Base-by-base conservation (phyloP, 2,329 filamentous ascomycete genomes). In the Microsporum audouinii region DNA sequence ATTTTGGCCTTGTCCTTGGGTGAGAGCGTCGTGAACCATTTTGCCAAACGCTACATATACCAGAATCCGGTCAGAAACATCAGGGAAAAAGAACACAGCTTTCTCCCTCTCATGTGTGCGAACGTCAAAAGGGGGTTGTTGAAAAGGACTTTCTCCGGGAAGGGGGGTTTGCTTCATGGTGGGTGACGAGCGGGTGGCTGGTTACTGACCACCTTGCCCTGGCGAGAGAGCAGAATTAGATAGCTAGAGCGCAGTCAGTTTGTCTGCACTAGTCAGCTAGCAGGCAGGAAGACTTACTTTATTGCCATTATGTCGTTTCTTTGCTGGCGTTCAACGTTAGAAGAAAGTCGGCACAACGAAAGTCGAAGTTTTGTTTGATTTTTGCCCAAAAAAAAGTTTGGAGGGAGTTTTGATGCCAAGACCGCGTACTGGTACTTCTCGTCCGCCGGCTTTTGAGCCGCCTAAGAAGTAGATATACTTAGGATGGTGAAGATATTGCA, bases 1-100 rank as follows among this genome's bases (percentile, higher is more conserved):
- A 99, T 97, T 83, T 99, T 99, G 77, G 92, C 94, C 80, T 99
- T 99, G 73, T 99, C 94, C 78, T 88, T 96, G 65, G 94, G 94
- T 39, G 92, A 96, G 65, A 99, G 83, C 14, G 94, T 99, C 60
- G 91, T 95, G 79, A 99, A 99, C 94, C 94, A 99, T 80, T 99
- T 99, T 68, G 94, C 94, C 61, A 99, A 87, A 73, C 94, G 91
- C 94, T 99, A 78, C 61, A 65, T 62, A 66, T 56, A 61, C 49
- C 27, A 17, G 10, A 53, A 29, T 53, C 29, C 49, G 49, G 49
- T 53, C 49, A 53, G 49, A 53, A 45, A 55, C 5, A 34, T 31
- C 27, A 10, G 14, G 31, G 53, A 38, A 43, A 53, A 14, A 27
- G 8, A 23, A 27, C 17, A 12, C 34, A 36, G 34, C 34, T 36